Evolutionary conservation across 495 filamentous ascomycete genomes (phyloP), one percentile per base, ranked within the genome.

Genomic region (Penicillium egyptiacum): DNA sequence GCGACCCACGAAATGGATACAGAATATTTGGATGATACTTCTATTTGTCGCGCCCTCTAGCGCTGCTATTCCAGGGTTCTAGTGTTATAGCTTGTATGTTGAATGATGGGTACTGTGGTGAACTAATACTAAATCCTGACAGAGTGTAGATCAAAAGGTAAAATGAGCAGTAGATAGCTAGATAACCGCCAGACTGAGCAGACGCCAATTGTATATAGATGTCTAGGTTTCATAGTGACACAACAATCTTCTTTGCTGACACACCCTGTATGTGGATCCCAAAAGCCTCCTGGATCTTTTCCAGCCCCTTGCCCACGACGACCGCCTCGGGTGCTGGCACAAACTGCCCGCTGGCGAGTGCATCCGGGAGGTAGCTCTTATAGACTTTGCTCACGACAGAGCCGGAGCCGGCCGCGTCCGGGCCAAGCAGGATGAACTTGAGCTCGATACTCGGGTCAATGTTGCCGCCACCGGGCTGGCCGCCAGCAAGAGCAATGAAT

Each of bases 171-270:
- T 37, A n/a, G 14, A 37, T 37, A 37, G 14, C 33, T n/a, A n/a
- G 1, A 37, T 37, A 37, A 33, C 12, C 31, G 16, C 14, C n/a
- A n/a, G 33, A 2, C 33, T 37, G 33, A 37, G 14, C 33, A 37
- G 33, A 5, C 5, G 14, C 33, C 5, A 7, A 37, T 14, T 12
- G 16, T 37, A 37, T 5, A n/a, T 35, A 16, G 5, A 35, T 37
- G 5, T 37, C 33, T n/a, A n/a, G 14, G 16, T 5, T 35, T n/a
- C n/a, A 37, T n/a, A 59, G 51, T 22, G 57, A 50, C 6, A 56
- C 58, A 40, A 56, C 53, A 5, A 78, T 45, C 56, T 79, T 79
- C 47, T 64, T 59, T 0, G 75, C 75, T 35, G 70, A 74, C 0
- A 72, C 68, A 10, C 71, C 75, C 41, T 67, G 63, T 37, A 56